Base-by-base conservation (phyloP, 2,329 filamentous ascomycete species). In the Aspergillus sp. region DNA sequence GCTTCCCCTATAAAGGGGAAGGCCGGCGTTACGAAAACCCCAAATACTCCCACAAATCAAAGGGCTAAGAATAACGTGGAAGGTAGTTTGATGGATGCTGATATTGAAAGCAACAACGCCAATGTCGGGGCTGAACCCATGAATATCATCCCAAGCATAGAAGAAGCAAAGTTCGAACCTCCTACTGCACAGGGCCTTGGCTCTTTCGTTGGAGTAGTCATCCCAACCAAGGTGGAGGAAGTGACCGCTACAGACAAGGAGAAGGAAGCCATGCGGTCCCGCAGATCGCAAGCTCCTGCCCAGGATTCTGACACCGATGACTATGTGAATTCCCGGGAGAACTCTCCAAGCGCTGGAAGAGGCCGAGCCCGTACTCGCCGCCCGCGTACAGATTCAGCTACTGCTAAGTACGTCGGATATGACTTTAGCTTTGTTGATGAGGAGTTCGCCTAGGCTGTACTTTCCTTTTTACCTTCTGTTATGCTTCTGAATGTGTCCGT, bases 1-100 rank as follows among this genome's bases (percentile, higher is more conserved):
- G 56, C 58, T 0, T 55, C 61, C 4, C 47, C 52, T 1, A 60
- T 14, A n/a, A 56, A 49, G 9, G 23, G 54, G n/a, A 55, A 44
- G 15, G 51, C 45, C 11, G 27, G 49, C 8, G 14, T 25, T 9
- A 9, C 27, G 35, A 47, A 47, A 2, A 17, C 25, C 4, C 6
- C 37, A 5, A 17, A 25, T 21, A 37, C 53, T 1, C 53, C 53
- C 15, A 55, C 53, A 12, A 55, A 55, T 9, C n/a, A 25, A 25
- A 25, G 23, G 23, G 23, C 23, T 25, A 25, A 25, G 1, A 25
- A 25, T 25, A 5, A 25, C 7, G 7, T 25, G 23, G 23, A 25
- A 7, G 23, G 6, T 6, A 25, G 23, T 25, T 7, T 25, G 23
- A 7, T 25, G 23, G 23, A 25, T 25, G 23, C 23, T 25, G 23